Evolutionary conservation across 169 alveolate genomes (phyloP).

Genomic region (Plasmodium inui): DNA sequence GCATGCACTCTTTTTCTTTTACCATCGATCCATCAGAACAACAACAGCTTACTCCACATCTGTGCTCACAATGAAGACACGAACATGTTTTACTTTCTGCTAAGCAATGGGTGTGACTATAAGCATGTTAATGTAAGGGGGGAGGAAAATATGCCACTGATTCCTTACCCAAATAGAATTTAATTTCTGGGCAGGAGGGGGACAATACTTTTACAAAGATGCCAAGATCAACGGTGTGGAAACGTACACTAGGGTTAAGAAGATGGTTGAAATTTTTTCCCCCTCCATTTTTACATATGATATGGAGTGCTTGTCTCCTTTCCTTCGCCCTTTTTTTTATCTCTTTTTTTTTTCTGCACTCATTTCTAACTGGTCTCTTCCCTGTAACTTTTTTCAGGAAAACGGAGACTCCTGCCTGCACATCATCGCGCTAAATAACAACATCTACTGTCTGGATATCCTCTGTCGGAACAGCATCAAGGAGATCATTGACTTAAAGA

Average conservation of each 20-base stretch:
- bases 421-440: slow-evolving; percentile 59
- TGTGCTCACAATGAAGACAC: slow-evolving; percentile 65
- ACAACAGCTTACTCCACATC: slow-evolving; percentile 61
- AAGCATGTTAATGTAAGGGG: slow-evolving; percentile 50
- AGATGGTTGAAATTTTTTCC: background rate
- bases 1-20: background rate
- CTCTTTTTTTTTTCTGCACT: background rate
- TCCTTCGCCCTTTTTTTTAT: background rate
- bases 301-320: background rate
- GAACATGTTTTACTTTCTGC: slow-evolving; percentile 51
- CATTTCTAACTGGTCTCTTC: background rate
- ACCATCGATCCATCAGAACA: background rate
- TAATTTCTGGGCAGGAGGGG: background rate
- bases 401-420: slow-evolving; percentile 73
- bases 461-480: slow-evolving; percentile 46
- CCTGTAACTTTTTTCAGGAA: slow-evolving; percentile 7
- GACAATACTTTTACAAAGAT: background rate
- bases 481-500: slow-evolving; percentile 61
- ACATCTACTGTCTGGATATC: slow-evolving; percentile 45
- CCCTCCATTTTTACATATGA: background rate
- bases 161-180: background rate
- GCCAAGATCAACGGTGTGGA: background rate
- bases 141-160: background rate
- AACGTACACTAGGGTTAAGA: background rate
- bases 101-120: slow-evolving; percentile 68